Evolutionary conservation across 2,329 filamentous ascomycete genomes (phyloP).

Genomic region (Tolypocladium tropicale): DNA sequence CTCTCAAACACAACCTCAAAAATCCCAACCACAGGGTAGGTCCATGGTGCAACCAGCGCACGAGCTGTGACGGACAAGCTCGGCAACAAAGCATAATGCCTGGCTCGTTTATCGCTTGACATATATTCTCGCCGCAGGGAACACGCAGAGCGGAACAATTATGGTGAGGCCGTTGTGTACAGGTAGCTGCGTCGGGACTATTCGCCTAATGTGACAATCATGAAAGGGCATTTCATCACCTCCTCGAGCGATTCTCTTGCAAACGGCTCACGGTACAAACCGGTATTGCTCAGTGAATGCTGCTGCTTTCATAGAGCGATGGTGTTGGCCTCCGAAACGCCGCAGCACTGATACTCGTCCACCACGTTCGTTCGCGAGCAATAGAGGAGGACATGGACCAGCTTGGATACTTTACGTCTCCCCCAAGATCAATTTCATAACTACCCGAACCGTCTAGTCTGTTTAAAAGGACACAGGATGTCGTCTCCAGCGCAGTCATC

Average conservation of each 20-base stretch:
- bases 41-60: neutral
- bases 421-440: too few relatives aligned
- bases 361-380: neutral
- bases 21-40: too few relatives aligned
- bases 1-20: too few relatives aligned
- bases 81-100: neutral
- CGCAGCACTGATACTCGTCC: neutral
- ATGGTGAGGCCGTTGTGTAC: neutral
- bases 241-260: neutral
- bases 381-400: too few relatives aligned
- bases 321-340: neutral
- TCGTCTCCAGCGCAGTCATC: neutral
- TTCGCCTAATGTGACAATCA: neutral
- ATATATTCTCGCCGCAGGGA: neutral
- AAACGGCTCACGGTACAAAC: neutral
- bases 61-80: neutral
- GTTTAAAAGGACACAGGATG: neutral
- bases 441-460: too few relatives aligned
- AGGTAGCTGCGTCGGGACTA: neutral
- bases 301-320: neutral
- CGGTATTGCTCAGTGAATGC: neutral
- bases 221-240: neutral
- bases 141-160: neutral
- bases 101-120: neutral
- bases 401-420: too few relatives aligned